These are phyloP conservation scores for Linnemannia elongata DNA, from an alignment of 192 early-diverging fungal genomes.

Conservation along the genomic window DNA sequence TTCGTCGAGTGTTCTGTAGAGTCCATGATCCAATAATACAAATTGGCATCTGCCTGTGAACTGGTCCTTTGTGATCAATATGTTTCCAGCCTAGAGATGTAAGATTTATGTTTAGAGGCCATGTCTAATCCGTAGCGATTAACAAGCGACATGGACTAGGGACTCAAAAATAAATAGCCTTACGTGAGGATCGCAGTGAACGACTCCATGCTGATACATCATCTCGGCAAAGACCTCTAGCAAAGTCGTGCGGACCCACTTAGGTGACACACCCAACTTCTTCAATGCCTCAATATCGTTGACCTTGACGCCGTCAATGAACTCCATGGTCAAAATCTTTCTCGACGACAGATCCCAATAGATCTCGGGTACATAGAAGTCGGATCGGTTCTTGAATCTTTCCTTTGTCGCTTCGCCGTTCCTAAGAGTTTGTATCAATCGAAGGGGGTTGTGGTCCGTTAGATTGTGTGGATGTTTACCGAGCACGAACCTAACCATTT, in stretches of 20 bases:
- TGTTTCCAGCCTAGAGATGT: conserved; percentile 38
- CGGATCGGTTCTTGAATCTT: conserved; percentile 58
- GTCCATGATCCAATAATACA: conserved; percentile 64
- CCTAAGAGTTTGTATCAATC: conserved; percentile 14
- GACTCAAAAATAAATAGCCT: neutral
- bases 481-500: neutral
- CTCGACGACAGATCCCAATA: conserved; percentile 61
- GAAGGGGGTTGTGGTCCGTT: neutral
- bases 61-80: conserved; percentile 53
- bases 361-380: conserved; percentile 62
- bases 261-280: conserved; percentile 57
- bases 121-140: neutral
- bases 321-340: conserved; percentile 67
- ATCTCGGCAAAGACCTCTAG: conserved; percentile 68
- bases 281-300: conserved; percentile 60
- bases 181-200: conserved; percentile 63
- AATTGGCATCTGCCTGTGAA: conserved; percentile 51
- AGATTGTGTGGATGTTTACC: neutral
- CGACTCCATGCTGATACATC: conserved; percentile 61
- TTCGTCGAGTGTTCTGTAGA: conserved; percentile 61
- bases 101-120: neutral
- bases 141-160: neutral
- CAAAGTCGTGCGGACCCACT: conserved; percentile 56
- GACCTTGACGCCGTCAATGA: conserved; percentile 64
- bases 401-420: conserved; percentile 62